Base-by-base conservation (phyloP, 1,284 basidiomycete species). In the Ceratobasidium sp. region DNA sequence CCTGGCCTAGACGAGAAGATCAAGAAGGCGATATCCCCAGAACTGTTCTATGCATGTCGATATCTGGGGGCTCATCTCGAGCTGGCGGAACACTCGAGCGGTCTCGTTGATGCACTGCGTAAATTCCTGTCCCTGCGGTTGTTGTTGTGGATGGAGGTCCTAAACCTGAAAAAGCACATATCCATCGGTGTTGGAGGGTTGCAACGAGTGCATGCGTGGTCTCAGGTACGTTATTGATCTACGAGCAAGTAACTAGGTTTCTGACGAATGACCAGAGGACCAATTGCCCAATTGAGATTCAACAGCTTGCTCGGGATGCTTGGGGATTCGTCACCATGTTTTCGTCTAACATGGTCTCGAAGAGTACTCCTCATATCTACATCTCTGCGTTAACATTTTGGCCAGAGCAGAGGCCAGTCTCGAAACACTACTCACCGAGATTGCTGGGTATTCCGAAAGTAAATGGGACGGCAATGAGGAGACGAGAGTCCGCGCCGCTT, bases 311-410 rank as follows among this genome's bases (percentile, higher is more conserved):
- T 2, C 47, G 19, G 41, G 73, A 77, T 73, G 73, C 66, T 2
- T 22, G 17, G 11, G 24, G 54, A n/a, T 76, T 76, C 31, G 56
- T 77, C n/a, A 60, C 59, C 17, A 24, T 33, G 2, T 74, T 76
- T 47, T 48, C 45, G 1, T 22, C 64, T 8, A 31, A 15, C 6
- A 45, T 57, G 6, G 65, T 77, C 3, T 17, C 60, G 31, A 45
- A 59, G 11, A 74, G 65, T 53, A 67, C 75, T n/a, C 71, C 75
- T 31, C 76, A 78, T 41, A 74, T 78, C 19, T 78, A 78, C 62
- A 48, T 78, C 2, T 77, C 76, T 9, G 64, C 63, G 11, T 22
- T 77, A 47, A 48, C 76, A 15, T 78, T 78, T 57, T 45, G 60
- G 22, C 77, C 76, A 17, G 41, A 57, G 29, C 9, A 44, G n/a